Conservation (phyloP, 139 green algal species). For the Trebouxia sp. region DNA sequence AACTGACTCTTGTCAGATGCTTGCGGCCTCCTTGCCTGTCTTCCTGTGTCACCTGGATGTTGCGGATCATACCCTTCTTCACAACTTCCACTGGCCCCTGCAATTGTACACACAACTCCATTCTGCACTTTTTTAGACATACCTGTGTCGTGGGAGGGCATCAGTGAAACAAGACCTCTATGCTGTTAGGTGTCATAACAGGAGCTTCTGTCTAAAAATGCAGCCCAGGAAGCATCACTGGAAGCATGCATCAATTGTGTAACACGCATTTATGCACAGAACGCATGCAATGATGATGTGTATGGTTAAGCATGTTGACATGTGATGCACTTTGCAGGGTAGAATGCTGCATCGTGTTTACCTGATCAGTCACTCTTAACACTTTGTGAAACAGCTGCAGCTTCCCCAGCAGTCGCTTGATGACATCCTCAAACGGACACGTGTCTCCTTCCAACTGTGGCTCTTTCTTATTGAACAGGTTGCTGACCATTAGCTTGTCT, state of each 20-base stretch:
- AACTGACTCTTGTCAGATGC: conserved; percentile 32
- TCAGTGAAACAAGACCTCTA: too few relatives aligned
- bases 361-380: conserved; percentile 2
- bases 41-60: conserved; percentile 33
- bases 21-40: conserved; percentile 41
- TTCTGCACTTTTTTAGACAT: too few relatives aligned
- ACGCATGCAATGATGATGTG: too few relatives aligned
- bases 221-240: neutral
- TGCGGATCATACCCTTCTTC: conserved; percentile 27
- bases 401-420: conserved; percentile 37
- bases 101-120: too few relatives aligned
- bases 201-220: too few relatives aligned
- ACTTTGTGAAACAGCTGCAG: conserved; percentile 37
- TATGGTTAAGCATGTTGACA: too few relatives aligned
- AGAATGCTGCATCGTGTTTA: neutral
- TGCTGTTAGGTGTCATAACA: too few relatives aligned
- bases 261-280: neutral
- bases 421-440: conserved; percentile 10
- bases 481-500: conserved; percentile 31
- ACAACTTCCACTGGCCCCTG: conserved; percentile 32
- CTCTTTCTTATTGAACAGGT: conserved; percentile 42
- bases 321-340: too few relatives aligned
- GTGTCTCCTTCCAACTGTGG: conserved; percentile 23
- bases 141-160: too few relatives aligned
- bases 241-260: neutral